Percentiles rank a stretch among this genome's conserved stretches.
Evolutionary conservation across 805 yeast genomes (phyloP).

Genomic region (Candida koratica): DNA sequence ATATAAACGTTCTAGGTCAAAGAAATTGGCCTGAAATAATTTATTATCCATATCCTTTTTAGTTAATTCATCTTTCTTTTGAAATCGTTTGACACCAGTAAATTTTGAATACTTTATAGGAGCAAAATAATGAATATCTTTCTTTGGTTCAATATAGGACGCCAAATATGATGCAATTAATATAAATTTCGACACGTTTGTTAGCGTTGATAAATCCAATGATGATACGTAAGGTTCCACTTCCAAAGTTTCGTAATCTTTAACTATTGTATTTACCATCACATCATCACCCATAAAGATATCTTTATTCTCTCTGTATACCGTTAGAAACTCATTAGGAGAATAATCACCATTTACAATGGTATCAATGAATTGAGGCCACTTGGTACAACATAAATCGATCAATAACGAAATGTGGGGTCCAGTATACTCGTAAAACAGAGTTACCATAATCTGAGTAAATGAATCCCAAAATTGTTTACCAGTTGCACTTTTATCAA

Average conservation of each 20-base stretch:
- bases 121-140: slow-evolving; percentile 69
- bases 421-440: slow-evolving; percentile 44
- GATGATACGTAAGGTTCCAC: slow-evolving; percentile 19
- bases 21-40: slow-evolving; percentile 65
- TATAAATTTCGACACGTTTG: slow-evolving; percentile 63
- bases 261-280: slow-evolving; percentile 27
- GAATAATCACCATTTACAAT: slow-evolving; percentile 19
- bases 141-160: slow-evolving; percentile 66
- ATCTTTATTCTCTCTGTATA: slow-evolving; percentile 29
- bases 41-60: slow-evolving; percentile 54
- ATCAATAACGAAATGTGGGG: slow-evolving; percentile 34
- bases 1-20: slow-evolving; percentile 72
- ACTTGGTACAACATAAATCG: slow-evolving; percentile 28
- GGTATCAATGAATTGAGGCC: slow-evolving; percentile 33
- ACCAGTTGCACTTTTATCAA: slow-evolving; percentile 16
- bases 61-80: slow-evolving; percentile 20
- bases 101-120: slow-evolving; percentile 39
- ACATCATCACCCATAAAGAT: slow-evolving; percentile 28
- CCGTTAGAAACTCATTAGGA: slow-evolving; percentile 29
- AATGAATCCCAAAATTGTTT: slow-evolving; percentile 40
- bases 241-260: slow-evolving; percentile 23
- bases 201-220: slow-evolving; percentile 42
- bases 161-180: slow-evolving; percentile 80
- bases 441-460: slow-evolving; percentile 42
- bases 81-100: slow-evolving; percentile 31